A percentile compares a stretch with the other conserved stretches of the same genome.
phyloP scores from a whole-genome alignment of 73 alveolate genomes.

The Chromera velia region DNA sequence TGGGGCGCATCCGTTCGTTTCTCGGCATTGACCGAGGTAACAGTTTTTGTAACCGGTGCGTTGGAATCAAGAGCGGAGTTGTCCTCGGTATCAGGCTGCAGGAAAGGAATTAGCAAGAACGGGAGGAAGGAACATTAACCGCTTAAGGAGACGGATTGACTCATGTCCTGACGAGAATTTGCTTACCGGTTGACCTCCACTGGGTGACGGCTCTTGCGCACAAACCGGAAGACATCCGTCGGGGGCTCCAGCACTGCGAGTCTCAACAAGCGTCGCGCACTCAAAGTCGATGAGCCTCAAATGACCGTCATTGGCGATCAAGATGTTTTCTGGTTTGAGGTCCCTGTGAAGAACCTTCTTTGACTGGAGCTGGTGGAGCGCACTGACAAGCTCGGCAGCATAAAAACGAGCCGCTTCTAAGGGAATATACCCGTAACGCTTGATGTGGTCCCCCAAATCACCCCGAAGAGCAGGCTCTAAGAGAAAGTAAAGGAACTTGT shows the following conservation, averaged over 20 bases:
- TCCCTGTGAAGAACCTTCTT: background rate
- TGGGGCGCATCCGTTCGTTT: background rate
- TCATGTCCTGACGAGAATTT: too few relatives aligned
- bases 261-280: background rate
- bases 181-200: background rate
- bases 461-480: background rate
- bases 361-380: background rate
- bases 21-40: too few relatives aligned
- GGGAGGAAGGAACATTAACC: too few relatives aligned
- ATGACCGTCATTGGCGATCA: background rate
- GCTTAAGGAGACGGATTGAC: too few relatives aligned
- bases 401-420: background rate
- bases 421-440: background rate
- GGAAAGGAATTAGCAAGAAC: too few relatives aligned
- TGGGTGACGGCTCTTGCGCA: background rate
- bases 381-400: background rate
- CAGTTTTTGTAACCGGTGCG: too few relatives aligned
- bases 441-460: background rate
- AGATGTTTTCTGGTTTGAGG: background rate
- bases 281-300: background rate
- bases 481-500: background rate
- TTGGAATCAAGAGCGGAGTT: too few relatives aligned
- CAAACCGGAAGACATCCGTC: background rate
- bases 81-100: too few relatives aligned
- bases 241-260: background rate